These are phyloP conservation scores for Asclepias syriaca DNA, from an alignment of 257 asterid species.

Conservation along the genomic window DNA sequence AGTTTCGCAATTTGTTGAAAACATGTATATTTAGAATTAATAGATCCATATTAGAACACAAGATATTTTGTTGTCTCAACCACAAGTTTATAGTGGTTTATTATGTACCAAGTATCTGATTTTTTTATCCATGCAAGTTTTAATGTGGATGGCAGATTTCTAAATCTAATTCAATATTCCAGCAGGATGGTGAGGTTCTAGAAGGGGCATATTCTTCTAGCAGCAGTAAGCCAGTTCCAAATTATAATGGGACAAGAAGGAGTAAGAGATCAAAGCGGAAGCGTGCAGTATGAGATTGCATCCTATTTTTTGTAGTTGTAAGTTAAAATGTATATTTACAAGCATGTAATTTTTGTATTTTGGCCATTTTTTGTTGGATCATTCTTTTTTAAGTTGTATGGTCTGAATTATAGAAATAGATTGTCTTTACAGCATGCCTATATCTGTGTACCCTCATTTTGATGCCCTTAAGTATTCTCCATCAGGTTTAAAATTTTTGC, in stretches of 20 bases:
- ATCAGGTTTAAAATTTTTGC: not conserved
- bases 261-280: slow-evolving; percentile 80
- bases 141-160: not conserved
- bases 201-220: slow-evolving; percentile 75
- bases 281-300: slow-evolving; percentile 65
- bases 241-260: slow-evolving; percentile 55
- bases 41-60: not conserved
- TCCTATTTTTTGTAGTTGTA: slow-evolving; percentile 35
- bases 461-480: not conserved
- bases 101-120: not conserved
- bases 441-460: slow-evolving; percentile 5
- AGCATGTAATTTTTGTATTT: not conserved
- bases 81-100: not conserved
- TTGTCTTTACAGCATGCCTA: not conserved
- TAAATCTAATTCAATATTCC: slow-evolving; percentile 12
- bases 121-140: not conserved
- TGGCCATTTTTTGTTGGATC: not conserved
- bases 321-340: slow-evolving; percentile 6
- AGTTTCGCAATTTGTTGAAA: not conserved
- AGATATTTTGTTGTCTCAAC: not conserved
- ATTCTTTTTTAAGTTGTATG: not conserved
- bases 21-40: not conserved
- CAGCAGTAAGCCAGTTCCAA: slow-evolving; percentile 52
- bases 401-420: slow-evolving; percentile 4
- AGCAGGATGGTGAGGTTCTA: slow-evolving; percentile 54